These are phyloP conservation scores for Hypoxylon sp. DNA, from an alignment of 2,329 filamentous ascomycete species.

Conservation along the genomic window DNA sequence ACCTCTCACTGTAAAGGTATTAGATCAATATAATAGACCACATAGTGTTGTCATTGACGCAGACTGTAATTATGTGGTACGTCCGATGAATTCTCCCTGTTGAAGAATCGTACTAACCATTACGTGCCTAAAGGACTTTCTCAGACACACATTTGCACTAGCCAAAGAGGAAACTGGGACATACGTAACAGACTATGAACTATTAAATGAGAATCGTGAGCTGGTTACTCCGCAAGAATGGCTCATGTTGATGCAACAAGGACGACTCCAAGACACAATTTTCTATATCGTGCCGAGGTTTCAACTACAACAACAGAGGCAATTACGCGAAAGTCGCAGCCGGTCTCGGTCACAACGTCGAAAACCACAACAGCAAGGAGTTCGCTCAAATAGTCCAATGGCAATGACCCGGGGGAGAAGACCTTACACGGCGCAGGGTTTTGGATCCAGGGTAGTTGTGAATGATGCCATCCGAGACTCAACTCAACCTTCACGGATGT, in stretches of 20 bases:
- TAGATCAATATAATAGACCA: constrained; percentile 8
- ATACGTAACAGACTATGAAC: constrained; percentile 13
- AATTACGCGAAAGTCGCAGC: constrained; percentile 5
- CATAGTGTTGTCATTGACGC: constrained; percentile 16
- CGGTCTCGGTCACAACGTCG: constrained; percentile 8
- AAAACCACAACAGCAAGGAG: neutral
- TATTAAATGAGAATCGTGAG: constrained; percentile 2
- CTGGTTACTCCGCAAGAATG: constrained; percentile 19
- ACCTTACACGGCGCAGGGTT: neutral
- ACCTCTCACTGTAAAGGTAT: constrained; percentile 14
- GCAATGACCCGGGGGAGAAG: neutral
- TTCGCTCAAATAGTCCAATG: neutral
- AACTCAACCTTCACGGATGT: neutral
- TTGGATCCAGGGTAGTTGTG: neutral
- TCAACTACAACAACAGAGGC: constrained; percentile 6
- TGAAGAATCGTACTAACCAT: neutral
- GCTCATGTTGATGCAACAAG: constrained; percentile 15
- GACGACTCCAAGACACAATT: constrained; percentile 7
- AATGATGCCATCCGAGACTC: neutral
- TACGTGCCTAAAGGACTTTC: constrained; percentile 5
- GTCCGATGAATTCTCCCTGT: neutral
- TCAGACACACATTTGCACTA: constrained; percentile 15
- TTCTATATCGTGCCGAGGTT: constrained; percentile 17
- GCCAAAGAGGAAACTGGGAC: constrained; percentile 1
- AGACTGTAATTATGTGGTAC: constrained; percentile 22